Percentiles rank a stretch among this genome's conserved stretches.
These are phyloP conservation scores for Paraconiothyrium sp. DNA, from an alignment of 2,329 filamentous ascomycete genomes.

Conservation along the genomic window DNA sequence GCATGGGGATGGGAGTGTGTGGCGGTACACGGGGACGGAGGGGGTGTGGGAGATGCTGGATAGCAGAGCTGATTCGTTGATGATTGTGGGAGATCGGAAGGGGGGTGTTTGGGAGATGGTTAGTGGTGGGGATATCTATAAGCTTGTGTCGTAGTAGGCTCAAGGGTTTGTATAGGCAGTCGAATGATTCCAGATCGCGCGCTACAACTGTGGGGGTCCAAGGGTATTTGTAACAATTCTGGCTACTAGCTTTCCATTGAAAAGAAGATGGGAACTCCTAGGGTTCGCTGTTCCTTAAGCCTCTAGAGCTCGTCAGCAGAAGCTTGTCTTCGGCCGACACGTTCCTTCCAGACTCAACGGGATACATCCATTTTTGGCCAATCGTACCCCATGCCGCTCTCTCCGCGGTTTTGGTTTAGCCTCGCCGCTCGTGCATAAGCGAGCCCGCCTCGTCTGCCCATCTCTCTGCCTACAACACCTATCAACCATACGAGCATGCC, in stretches of 20 bases:
- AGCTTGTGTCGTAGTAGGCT: constrained; percentile 28
- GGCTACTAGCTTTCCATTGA: too few relatives aligned
- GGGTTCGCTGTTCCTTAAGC: too few relatives aligned
- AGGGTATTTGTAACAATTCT: too few relatives aligned
- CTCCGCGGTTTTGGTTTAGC: constrained; percentile 5
- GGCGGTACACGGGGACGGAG: constrained; percentile 40
- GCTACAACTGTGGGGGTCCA: too few relatives aligned
- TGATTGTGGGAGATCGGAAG: constrained; percentile 33
- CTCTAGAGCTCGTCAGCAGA: too few relatives aligned
- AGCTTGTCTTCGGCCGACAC: too few relatives aligned
- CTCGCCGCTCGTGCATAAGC: constrained; percentile 33
- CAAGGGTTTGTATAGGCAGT: too few relatives aligned
- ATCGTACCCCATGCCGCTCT: neutral
- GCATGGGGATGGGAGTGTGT: constrained; percentile 37
- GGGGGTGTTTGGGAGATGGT: constrained; percentile 37
- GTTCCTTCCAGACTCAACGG: too few relatives aligned
- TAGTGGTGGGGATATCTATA: constrained; percentile 31
- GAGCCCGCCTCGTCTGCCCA: constrained; percentile 22
- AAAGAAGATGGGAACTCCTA: too few relatives aligned
- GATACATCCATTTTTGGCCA: neutral
- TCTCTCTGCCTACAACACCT: neutral
- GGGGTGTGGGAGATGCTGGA: constrained; percentile 40
- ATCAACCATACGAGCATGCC: neutral
- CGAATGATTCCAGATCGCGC: too few relatives aligned
- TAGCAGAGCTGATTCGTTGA: constrained; percentile 16